Base-by-base conservation (phyloP, 2,329 filamentous ascomycete species). In the Sarocladium strictum region DNA sequence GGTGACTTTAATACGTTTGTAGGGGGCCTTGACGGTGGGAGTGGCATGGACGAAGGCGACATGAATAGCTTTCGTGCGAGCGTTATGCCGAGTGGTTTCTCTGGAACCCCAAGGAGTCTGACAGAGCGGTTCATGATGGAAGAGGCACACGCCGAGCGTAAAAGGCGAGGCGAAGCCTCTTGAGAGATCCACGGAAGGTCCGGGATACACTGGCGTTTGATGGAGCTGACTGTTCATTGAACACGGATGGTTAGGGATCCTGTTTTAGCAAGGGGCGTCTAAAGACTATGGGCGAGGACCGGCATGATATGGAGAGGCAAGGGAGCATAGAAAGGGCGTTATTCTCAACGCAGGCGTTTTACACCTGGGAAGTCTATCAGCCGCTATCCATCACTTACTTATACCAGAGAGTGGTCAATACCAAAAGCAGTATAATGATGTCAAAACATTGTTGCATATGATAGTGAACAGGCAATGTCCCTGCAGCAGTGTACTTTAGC, bases 1-100 rank as follows among this genome's bases (percentile, higher is more conserved):
- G 77, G 77, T 35, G 69, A 76, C 17, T 66, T 81, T 47, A 73
- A 69, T 57, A 73, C 71, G 21, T 80, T 81, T 62, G 76, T 81
- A 9, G 79, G 78, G 1, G 78, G 78, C 43, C 63, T 81, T 14
- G 75, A 79, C 57, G 76, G 76, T n/a, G 69, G 72, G 55, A 77
- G 70, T 54, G 76, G 75, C 11, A 70, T 78, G 57, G 76, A 78
- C 54, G 73, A 76, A 45, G 69, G 63, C 38, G 71, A 73, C 52
- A 63, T 73, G 40, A 74, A 65, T 53, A 76, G 73, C 58, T 77
- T 74, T 57, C 72, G 70, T 23, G 70, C 67, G 27, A 72, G 70
- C 38, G 60, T 74, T 29, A 69, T 70, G 14, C 32, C 19, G 15
- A 68, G 69, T 24, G 67, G 64, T 35, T 74, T 75, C 55, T 69